Conservation (phyloP, 129 eudicot genomes). For the Pulicaria dysenterica region DNA sequence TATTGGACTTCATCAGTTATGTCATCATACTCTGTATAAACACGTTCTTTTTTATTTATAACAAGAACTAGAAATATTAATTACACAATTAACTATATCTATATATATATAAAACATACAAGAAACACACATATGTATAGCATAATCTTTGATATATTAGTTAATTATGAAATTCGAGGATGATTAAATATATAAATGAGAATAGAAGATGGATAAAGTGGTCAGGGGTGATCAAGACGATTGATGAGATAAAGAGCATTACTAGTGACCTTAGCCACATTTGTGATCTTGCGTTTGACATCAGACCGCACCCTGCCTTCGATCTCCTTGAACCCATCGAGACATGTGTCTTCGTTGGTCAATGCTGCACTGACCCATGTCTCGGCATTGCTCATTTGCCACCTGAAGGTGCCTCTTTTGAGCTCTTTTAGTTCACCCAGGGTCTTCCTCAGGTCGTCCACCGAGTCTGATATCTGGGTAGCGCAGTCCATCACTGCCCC, state of each 20-base stretch:
- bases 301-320: slow-evolving; percentile 54
- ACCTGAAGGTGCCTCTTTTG: slow-evolving; percentile 55
- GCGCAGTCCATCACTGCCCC: slow-evolving; percentile 59
- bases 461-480: slow-evolving; percentile 60
- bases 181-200: background rate
- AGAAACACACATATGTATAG: slow-evolving; percentile 24
- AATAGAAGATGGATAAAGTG: background rate
- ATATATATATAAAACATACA: slow-evolving; percentile 20
- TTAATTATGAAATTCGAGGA: background rate
- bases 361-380: slow-evolving; percentile 95
- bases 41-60: slow-evolving; percentile 19
- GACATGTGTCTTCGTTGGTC: slow-evolving; percentile 78
- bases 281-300: slow-evolving; percentile 51
- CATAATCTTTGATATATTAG: background rate
- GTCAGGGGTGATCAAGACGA: slow-evolving; percentile 51
- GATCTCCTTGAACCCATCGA: slow-evolving; percentile 77
- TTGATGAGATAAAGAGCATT: slow-evolving; percentile 78
- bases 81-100: slow-evolving; percentile 17
- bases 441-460: slow-evolving; percentile 60
- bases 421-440: slow-evolving; percentile 62
- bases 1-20: slow-evolving; percentile 4
- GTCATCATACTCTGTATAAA: slow-evolving; percentile 21
- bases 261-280: slow-evolving; percentile 77
- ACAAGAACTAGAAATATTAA: slow-evolving; percentile 14
- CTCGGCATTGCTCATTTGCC: slow-evolving; percentile 87